phyloP scores from a whole-genome alignment of 768 basidiomycete genomes.

The Fistulinella prunicolor region DNA sequence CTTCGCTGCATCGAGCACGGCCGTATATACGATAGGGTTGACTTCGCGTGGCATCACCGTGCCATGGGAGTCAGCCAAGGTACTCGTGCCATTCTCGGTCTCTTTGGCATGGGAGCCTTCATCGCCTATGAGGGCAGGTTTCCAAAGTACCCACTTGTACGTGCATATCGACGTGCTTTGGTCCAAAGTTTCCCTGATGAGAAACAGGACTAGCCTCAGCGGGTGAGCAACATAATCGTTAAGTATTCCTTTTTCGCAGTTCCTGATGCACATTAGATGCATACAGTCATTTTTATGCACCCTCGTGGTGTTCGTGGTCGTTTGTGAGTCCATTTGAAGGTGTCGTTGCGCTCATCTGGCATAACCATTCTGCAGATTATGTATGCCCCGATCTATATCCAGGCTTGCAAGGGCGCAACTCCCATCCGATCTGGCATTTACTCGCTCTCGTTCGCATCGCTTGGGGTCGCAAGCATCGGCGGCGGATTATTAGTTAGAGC shows the following conservation, averaged over 20 bases:
- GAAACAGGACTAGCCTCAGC: conserved; percentile 29
- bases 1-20: conserved; percentile 37
- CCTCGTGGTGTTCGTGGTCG: conserved; percentile 10
- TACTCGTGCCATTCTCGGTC: conserved; percentile 47
- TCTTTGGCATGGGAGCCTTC: conserved; percentile 37
- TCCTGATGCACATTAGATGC: conserved; percentile 14
- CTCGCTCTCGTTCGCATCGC: conserved; percentile 21
- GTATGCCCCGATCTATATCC: conserved; percentile 42
- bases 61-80: conserved; percentile 39
- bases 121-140: conserved; percentile 38
- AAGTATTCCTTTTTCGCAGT: not conserved
- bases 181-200: conserved; percentile 14
- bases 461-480: conserved; percentile 30
- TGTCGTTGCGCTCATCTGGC: not conserved
- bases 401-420: conserved; percentile 37
- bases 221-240: conserved; percentile 15
- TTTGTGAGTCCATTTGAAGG: conserved; percentile 19
- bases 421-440: conserved; percentile 32
- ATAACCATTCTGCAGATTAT: conserved; percentile 31
- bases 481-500: conserved; percentile 30
- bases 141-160: conserved; percentile 31
- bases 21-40: conserved; percentile 37
- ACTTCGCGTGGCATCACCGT: conserved; percentile 49
- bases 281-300: conserved; percentile 25
- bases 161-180: not conserved